Evolutionary conservation across 495 filamentous ascomycete genomes (phyloP), one percentile per base, ranked within the genome.

Genomic region (Aspergillus olivimuriae): DNA sequence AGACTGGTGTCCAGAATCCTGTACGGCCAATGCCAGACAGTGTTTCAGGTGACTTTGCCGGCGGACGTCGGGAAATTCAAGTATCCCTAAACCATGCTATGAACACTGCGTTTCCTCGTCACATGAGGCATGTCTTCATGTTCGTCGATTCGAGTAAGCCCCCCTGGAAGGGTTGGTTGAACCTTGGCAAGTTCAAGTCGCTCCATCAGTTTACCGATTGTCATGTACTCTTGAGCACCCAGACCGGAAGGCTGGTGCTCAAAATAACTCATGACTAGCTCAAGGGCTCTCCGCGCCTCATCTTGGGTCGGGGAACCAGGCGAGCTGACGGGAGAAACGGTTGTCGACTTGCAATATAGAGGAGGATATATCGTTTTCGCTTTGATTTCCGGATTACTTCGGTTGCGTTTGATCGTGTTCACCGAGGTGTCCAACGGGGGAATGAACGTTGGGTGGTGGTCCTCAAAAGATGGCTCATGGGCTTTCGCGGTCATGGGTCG

Each of bases 211-310:
- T 87, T 90, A 6, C 86, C 77, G 39, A 98, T 84, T 23, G 81
- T 80, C 39, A 89, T 50, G 60, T 85, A 94, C 48, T 97, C 92
- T 58, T 89, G 81, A 22, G 87, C 82, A 16, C 82, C 76, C 0
- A 82, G 77, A 1, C 76, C 80, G 1, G 76, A 59, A 1, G 84
- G 80, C 52, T 88, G 81, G 34, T 83, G 78, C 50, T 86, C 75
- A 63, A 96, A 86, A 60, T 89, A 97, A 41, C 73, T 84, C 65
- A 94, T 78, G 1, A 97, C 75, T 10, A 91, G 76, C 55, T 96
- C 89, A 16, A 95, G 74, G 2, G 92, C 94, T 26, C 78, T 76
- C 20, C 83, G 74, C 1, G 92, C 92, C 57, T 98, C 91, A 48
- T 96, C 92, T 57, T 89, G 87, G 1, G 86, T 90, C 0, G 90